Evolutionary conservation across 495 filamentous ascomycete genomes (phyloP).

Genomic region (Podospora didyma): DNA sequence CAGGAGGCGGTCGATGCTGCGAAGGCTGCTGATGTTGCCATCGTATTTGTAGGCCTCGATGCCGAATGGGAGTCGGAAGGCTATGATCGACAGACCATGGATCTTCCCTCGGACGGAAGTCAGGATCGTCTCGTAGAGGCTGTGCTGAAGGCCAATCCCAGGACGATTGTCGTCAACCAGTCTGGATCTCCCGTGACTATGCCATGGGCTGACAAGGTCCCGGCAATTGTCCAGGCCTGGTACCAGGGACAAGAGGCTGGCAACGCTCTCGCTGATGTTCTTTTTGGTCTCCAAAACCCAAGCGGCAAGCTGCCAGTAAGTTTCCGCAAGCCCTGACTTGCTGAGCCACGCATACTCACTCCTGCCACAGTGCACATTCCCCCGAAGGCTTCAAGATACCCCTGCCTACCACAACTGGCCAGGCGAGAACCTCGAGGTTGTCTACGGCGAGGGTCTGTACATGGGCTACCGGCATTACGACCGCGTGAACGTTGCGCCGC

Average conservation of each 20-base stretch:
- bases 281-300: conserved; percentile 81
- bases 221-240: conserved; percentile 72
- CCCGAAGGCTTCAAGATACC: conserved; percentile 70
- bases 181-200: conserved; percentile 81
- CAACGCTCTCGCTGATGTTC: conserved; percentile 76
- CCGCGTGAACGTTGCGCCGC: conserved; percentile 55
- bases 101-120: conserved; percentile 64
- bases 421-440: conserved; percentile 68
- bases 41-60: conserved; percentile 76
- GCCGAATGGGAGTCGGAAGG: conserved; percentile 89
- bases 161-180: conserved; percentile 75
- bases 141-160: conserved; percentile 66
- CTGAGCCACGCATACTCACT: not conserved
- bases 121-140: conserved; percentile 71
- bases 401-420: conserved; percentile 83
- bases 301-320: conserved; percentile 76
- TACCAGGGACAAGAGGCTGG: conserved; percentile 87
- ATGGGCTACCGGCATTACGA: conserved; percentile 86
- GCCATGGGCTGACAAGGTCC: conserved; percentile 70
- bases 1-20: conserved; percentile 68
- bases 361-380: conserved; percentile 52
- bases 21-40: conserved; percentile 64
- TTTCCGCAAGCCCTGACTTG: not conserved
- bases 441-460: conserved; percentile 82
- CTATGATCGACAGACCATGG: conserved; percentile 79